Conservation (phyloP, 2,329 filamentous ascomycete species). For the Blastomyces silverae region DNA sequence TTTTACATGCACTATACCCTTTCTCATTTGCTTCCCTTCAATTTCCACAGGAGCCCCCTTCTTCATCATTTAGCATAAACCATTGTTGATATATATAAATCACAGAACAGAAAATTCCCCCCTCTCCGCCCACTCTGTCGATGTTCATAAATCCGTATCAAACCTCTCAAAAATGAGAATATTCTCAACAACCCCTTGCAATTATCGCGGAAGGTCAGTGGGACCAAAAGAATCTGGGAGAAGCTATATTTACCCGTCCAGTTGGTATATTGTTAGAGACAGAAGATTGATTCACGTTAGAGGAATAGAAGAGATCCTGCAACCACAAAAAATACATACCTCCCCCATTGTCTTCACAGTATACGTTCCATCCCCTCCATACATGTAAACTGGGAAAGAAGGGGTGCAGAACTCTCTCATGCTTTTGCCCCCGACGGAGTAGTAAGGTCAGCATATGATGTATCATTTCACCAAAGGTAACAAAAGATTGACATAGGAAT, state of each 20-base stretch:
- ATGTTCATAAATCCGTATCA: background rate
- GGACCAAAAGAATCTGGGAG: slow-evolving; percentile 64
- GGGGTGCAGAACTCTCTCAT: slow-evolving; percentile 69
- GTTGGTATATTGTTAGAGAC: background rate
- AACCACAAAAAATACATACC: slow-evolving; percentile 25
- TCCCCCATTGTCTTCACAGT: slow-evolving; percentile 35
- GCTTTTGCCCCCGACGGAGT: slow-evolving; percentile 22
- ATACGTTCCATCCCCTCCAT: slow-evolving; percentile 69
- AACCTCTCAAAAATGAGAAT: background rate
- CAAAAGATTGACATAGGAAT: background rate
- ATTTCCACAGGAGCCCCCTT: background rate
- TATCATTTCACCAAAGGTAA: background rate
- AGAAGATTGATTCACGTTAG: background rate
- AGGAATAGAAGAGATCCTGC: background rate
- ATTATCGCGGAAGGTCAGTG: slow-evolving; percentile 44
- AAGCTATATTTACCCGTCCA: slow-evolving; percentile 45
- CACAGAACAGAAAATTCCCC: background rate
- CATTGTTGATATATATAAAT: background rate
- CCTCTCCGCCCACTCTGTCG: background rate
- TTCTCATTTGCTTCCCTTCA: too few relatives aligned
- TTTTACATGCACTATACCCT: too few relatives aligned
- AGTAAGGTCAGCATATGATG: background rate
- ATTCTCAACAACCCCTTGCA: background rate
- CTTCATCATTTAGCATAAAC: background rate
- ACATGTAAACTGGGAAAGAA: slow-evolving; percentile 81